Conservation (phyloP, 176 grass and related monocot genomes). For the Zea mays region DNA sequence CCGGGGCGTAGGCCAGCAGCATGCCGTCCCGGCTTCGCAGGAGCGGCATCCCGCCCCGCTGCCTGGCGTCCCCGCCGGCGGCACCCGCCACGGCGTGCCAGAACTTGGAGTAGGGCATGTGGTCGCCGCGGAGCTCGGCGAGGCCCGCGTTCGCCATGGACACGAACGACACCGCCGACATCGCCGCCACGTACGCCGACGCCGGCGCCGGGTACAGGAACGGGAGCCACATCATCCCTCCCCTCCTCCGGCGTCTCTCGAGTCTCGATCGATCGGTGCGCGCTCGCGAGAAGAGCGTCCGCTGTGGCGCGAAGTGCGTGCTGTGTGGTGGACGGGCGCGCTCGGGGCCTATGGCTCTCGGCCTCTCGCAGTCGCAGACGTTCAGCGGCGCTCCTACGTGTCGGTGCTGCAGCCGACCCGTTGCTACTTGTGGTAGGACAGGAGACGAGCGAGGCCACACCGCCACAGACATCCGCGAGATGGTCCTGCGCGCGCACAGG, state of each 20-base stretch:
- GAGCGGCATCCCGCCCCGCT: neutral
- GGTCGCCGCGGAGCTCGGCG: conserved; percentile 50
- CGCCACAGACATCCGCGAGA: too few relatives aligned
- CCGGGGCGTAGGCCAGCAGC: conserved; percentile 65
- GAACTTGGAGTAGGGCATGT: conserved; percentile 80
- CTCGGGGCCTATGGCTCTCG: too few relatives aligned
- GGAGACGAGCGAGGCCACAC: too few relatives aligned
- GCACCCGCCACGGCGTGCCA: conserved; percentile 43
- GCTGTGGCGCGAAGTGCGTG: neutral
- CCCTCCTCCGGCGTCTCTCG: too few relatives aligned
- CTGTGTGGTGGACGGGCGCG: neutral
- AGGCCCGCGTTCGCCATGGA: conserved; percentile 40
- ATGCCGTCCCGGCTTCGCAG: conserved; percentile 47
- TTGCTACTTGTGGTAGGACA: too few relatives aligned
- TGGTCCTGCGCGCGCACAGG: too few relatives aligned
- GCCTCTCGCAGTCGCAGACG: too few relatives aligned
- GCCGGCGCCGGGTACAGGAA: conserved; percentile 63
- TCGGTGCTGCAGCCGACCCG: too few relatives aligned
- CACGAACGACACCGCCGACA: conserved; percentile 44
- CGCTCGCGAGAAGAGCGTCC: too few relatives aligned
- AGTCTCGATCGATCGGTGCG: too few relatives aligned
- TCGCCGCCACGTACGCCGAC: conserved; percentile 43
- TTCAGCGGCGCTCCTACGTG: too few relatives aligned
- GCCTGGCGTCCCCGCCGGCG: neutral
- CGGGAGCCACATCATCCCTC: neutral